Evolutionary conservation across 164 flowering plant genomes (phyloP), one percentile per base, ranked within the genome.

Genomic region (Cinnamomum chago): DNA sequence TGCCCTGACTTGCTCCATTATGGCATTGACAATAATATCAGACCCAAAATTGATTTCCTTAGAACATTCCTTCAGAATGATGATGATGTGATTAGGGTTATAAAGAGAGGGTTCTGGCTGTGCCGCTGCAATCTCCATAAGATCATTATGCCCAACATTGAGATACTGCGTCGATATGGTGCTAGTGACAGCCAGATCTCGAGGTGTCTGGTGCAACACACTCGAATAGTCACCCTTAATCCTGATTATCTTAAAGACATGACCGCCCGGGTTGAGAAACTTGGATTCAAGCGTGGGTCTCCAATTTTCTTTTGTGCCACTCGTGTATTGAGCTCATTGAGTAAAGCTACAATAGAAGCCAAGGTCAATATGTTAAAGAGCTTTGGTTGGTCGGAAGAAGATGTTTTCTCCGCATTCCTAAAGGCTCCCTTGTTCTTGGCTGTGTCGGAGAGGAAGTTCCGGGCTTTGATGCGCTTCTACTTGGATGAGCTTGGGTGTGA

Each of bases 11-110:
- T 71, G 30, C 22, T 76, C 22, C 2, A 27, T 24, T 5, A 23
- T 7, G 40, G 70, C 20, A 17, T 64, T 5, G 74, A 71, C 13
- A 40, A 40, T 40, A 11, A 40, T 40, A 40, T 40, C 47, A 40
- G 47, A 40, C 78, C 78, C 27, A 14, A 10, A 2, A n/a, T 76
- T n/a, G 50, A 47, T 65, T 71, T 47, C 24, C 70, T 76, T 22
- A 35, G 40, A 15, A 50, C 50, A 9, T 11, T 50, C 30, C 40
- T 76, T 13, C 62, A 40, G 6, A 51, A 47, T 5, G 35, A 76
- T 40, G 65, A 52, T 20, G 65, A 71, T 9, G 27, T 52, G 20
- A 33, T 65, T 55, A 22, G 15, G 18, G 74, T 67, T 24, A 14
- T 76, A 6, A 71, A 65, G 74, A 50, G 50, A 52, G 17, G 65